Base-by-base conservation (phyloP, 73 alveolate genomes). In the Strombidium stylifer region DNA sequence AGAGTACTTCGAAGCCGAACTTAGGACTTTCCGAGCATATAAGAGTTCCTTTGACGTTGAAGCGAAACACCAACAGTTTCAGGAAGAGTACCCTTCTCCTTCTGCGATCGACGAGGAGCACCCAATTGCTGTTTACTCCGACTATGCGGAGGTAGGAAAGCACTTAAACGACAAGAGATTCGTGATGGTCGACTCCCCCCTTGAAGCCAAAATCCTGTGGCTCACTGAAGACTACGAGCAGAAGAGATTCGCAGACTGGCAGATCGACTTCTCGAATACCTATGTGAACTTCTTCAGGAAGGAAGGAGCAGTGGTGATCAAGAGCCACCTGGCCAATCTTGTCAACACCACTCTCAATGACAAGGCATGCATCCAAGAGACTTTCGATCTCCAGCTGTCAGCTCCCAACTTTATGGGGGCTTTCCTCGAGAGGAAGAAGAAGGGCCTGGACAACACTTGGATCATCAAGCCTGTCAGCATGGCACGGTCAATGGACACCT, bases 351-450 rank as follows among this genome's bases (percentile, higher is more conserved):
- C 31, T 23, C 44, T 35, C 15, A 52, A 37, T 3, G 46, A 50
- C n/a, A 28, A 48, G 25, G 16, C 30, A 35, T 50, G 40, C 49
- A 49, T 90, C 39, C 87, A 91, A 42, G 90, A 86, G 74, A 93
- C 98, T 0, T 95, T 68, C 66, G 92, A 86, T 46, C 67, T 91
- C 48, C 50, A 86, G 46, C 78, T 87, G 0, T 83, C 76, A 69
- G 71, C 93, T 41, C 94, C 98, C 0, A 97, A 93, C 59, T 93
- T 95, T 40, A 84, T 95, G 47, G 99, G 99, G 25, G 83, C 91
- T 51, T 95, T 41, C 83, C 68, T 64, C 21, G 80, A 89, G 51
- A 91, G 90, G 70, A 62, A 72, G 50, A 65, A 75, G 54, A n/a
- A 26, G 16, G 89, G 77, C n/a, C 69, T 47, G 12, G 97, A 94